A percentile compares a stretch with the other conserved stretches of the same genome.
Evolutionary conservation across 2,329 filamentous ascomycete genomes (phyloP).

Genomic region (Penicillium capsulatum): DNA sequence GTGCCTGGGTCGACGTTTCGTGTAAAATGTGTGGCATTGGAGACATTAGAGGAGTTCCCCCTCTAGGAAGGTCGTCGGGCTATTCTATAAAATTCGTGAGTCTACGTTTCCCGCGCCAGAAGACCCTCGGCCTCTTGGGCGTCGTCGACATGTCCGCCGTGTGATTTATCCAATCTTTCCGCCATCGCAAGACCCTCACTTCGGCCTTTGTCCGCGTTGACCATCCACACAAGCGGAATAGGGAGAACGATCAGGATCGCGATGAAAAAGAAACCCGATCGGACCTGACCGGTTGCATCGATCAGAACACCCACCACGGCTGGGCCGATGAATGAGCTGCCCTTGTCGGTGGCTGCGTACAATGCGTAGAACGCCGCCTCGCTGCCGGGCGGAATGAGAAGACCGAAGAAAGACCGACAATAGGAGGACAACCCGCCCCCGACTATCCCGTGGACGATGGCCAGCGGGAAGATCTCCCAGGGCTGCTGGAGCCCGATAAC

Average conservation of each 20-base stretch:
- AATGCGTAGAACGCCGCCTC: slow-evolving; percentile 91
- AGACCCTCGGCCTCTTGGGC: slow-evolving; percentile 30
- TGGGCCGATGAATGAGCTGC: slow-evolving; percentile 82
- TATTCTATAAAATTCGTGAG: not conserved
- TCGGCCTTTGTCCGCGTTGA: slow-evolving; percentile 46
- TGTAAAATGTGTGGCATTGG: too few relatives aligned
- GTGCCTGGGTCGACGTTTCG: too few relatives aligned
- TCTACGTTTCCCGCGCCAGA: slow-evolving; percentile 14
- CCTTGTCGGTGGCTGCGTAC: slow-evolving; percentile 93
- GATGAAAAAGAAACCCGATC: slow-evolving; percentile 84
- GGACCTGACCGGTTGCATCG: slow-evolving; percentile 68
- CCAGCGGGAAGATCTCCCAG: slow-evolving; percentile 91
- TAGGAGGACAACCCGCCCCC: slow-evolving; percentile 81
- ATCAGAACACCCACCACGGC: slow-evolving; percentile 86
- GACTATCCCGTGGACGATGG: slow-evolving; percentile 80
- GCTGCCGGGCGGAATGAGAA: slow-evolving; percentile 81
- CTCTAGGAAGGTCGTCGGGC: too few relatives aligned
- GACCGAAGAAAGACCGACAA: slow-evolving; percentile 80
- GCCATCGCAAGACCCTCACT: slow-evolving; percentile 33
- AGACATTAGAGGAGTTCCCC: too few relatives aligned
- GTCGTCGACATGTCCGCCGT: slow-evolving; percentile 11
- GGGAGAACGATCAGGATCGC: slow-evolving; percentile 74
- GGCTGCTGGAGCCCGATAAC: slow-evolving; percentile 76
- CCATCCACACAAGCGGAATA: slow-evolving; percentile 72
- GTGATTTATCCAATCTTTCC: slow-evolving; percentile 19